Percentiles rank a stretch among this genome's conserved stretches.
These are phyloP conservation scores for Cardamine resedifolia DNA, from an alignment of 345 rosid genomes.

Conservation along the genomic window DNA sequence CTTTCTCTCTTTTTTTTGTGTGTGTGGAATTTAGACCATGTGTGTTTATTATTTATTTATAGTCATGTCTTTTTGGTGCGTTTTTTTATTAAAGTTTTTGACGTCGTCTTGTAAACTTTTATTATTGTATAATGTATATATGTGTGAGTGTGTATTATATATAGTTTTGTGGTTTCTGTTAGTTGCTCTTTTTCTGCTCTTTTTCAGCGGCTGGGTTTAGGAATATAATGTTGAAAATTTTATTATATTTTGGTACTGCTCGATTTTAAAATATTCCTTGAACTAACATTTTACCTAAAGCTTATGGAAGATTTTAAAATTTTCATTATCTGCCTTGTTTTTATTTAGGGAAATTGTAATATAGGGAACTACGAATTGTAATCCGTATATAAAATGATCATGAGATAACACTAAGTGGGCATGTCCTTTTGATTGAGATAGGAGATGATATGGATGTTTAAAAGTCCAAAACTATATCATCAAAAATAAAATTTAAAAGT, in stretches of 20 bases:
- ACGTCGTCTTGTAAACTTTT: background rate
- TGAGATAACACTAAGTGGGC: slow-evolving; percentile 27
- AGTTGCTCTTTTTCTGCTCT: slow-evolving; percentile 22
- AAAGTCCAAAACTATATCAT: slow-evolving; percentile 5
- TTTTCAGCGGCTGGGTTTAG: slow-evolving; percentile 30
- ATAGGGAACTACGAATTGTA: background rate
- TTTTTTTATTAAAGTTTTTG: background rate
- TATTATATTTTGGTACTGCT: background rate
- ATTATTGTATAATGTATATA: slow-evolving; percentile 5
- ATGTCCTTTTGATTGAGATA: slow-evolving; percentile 32
- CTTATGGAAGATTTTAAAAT: background rate
- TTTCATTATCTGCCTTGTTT: background rate
- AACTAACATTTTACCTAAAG: slow-evolving; percentile 24
- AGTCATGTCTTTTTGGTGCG: slow-evolving; percentile 34
- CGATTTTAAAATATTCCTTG: background rate
- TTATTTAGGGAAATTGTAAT: no score
- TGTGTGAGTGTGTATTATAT: slow-evolving; percentile 26
- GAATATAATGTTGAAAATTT: slow-evolving; percentile 16
- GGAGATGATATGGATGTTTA: background rate
- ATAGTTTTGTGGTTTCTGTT: slow-evolving; percentile 29
- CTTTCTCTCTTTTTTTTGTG: background rate
- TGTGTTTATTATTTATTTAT: slow-evolving; percentile 34
- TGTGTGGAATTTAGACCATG: slow-evolving; percentile 22
- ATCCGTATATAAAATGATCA: slow-evolving; percentile 27
- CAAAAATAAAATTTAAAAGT: background rate